A percentile compares a stretch with the other conserved stretches of the same genome.
Evolutionary conservation across 371 early-diverging fungal genomes (phyloP).

Genomic region (Haplosporangium sp.): DNA sequence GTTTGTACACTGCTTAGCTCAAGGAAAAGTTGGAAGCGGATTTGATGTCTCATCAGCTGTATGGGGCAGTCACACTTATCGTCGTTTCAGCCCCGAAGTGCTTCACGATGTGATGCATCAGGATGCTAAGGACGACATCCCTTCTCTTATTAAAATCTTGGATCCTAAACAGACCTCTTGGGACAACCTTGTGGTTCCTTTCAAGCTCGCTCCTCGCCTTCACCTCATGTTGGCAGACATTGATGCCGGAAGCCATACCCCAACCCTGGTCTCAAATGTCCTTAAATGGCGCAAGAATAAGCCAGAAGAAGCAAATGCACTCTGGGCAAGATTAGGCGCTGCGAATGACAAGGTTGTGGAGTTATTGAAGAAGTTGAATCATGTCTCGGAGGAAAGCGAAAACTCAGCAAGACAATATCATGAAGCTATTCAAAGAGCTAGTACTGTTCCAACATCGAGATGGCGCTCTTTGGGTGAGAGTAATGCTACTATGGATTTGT

Average conservation of each 20-base stretch:
- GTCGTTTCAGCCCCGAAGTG: slow-evolving; percentile 82
- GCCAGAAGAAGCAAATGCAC: slow-evolving; percentile 63
- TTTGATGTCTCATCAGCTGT: slow-evolving; percentile 96
- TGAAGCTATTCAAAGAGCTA: slow-evolving; percentile 25
- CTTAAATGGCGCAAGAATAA: slow-evolving; percentile 84
- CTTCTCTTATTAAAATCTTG: slow-evolving; percentile 28
- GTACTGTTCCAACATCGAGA: slow-evolving; percentile 14
- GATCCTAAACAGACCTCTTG: slow-evolving; percentile 63
- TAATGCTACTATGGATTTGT: slow-evolving; percentile 16
- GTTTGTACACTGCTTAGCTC: slow-evolving; percentile 93
- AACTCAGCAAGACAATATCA: slow-evolving; percentile 14
- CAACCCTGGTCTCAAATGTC: slow-evolving; percentile 90
- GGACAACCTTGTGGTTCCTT: slow-evolving; percentile 76
- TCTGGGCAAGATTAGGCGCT: slow-evolving; percentile 34
- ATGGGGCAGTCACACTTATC: slow-evolving; percentile 89
- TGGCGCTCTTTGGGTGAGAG: slow-evolving; percentile 21
- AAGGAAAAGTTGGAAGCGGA: slow-evolving; percentile 97
- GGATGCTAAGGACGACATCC: slow-evolving; percentile 23
- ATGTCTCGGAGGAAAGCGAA: slow-evolving; percentile 17
- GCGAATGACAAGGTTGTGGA: slow-evolving; percentile 41
- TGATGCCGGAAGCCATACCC: slow-evolving; percentile 93
- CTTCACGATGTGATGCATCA: slow-evolving; percentile 70
- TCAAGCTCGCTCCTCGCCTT: slow-evolving; percentile 81
- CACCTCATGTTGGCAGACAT: slow-evolving; percentile 91
- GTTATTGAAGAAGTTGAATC: slow-evolving; percentile 35